Base-by-base conservation (phyloP, 2,329 filamentous ascomycete species). In the Metarhizium robertsii region DNA sequence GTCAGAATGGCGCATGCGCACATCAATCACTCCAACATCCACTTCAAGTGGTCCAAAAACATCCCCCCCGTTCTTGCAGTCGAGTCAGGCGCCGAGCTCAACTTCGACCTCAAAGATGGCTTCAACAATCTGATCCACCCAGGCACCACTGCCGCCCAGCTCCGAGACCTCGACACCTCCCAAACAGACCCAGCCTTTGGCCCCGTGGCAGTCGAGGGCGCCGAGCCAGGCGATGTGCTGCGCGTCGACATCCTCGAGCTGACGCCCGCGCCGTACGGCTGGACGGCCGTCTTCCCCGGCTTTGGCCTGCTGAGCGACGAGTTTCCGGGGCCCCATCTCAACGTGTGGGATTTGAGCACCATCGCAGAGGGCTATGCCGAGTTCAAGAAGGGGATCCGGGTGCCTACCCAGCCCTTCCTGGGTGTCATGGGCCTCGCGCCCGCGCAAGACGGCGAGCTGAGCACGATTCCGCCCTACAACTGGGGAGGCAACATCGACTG, bases 401-500 rank as follows among this genome's bases (percentile, higher is more conserved):
- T 81, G 38, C 76, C 78, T 1, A 67, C 79, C 11, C 67, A 72
- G 25, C 78, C 79, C 0, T 81, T 80, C 62, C 67, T 80, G 10
- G 79, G 79, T 20, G 71, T 79, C 34, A 75, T 80, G 58, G 79
- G 78, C 36, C 67, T 81, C 5, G 77, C 78, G 0, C 77, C 74
- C 0, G 72, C 69, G 10, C 67, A 65, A 11, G 66, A 70, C 25
- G 75, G 72, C 30, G 73, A 77, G 49, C 72, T 77, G 53, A 70
- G 70, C 30, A 79, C 74, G 3, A 76, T 81, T 18, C 78, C 77
- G 29, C 78, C 78, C 1, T 74, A 75, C 51, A 69, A 74, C 30
- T 75, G 73, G 3, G 78, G 79, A 50, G 78, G 78, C n/a, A 81
- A 81, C 61, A 71, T 81, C 50, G 79, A 81, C 63, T 79, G 77